Percentiles rank a stretch among this genome's conserved stretches.
Conservation (phyloP, 2,329 filamentous ascomycete species). For the Chaetomium olivaceum region DNA sequence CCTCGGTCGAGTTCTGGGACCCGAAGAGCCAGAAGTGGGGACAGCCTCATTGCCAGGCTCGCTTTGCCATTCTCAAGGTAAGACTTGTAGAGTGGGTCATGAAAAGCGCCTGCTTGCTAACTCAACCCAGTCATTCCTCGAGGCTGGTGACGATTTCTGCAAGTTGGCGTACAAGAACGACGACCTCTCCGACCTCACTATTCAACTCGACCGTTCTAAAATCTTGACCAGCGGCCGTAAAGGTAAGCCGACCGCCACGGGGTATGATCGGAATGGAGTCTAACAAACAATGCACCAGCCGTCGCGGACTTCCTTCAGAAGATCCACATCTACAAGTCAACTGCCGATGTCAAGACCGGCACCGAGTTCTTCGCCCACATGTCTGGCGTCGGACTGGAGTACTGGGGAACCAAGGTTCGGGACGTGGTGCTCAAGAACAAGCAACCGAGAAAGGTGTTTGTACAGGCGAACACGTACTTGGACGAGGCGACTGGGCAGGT, state of each 20-base stretch:
- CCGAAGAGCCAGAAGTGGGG: constrained; percentile 90
- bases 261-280: background rate
- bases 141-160: constrained; percentile 85
- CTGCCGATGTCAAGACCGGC: constrained; percentile 78
- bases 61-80: constrained; percentile 77
- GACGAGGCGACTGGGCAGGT: constrained; percentile 69
- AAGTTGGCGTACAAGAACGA: constrained; percentile 72
- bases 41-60: constrained; percentile 86
- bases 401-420: constrained; percentile 79
- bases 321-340: constrained; percentile 88
- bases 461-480: constrained; percentile 85
- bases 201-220: constrained; percentile 81
- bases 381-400: constrained; percentile 77
- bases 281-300: constrained; percentile 46
- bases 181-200: constrained; percentile 77
- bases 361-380: constrained; percentile 79
- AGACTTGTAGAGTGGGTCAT: background rate
- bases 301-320: constrained; percentile 88
- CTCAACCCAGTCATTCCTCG: constrained; percentile 66
- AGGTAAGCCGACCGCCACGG: constrained; percentile 40
- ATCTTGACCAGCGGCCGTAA: constrained; percentile 81
- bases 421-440: constrained; percentile 74
- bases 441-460: constrained; percentile 86
- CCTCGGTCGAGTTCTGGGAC: constrained; percentile 91
- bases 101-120: background rate